Conservation (phyloP, 2,329 filamentous ascomycete genomes). For the Colletotrichum godetiae region DNA sequence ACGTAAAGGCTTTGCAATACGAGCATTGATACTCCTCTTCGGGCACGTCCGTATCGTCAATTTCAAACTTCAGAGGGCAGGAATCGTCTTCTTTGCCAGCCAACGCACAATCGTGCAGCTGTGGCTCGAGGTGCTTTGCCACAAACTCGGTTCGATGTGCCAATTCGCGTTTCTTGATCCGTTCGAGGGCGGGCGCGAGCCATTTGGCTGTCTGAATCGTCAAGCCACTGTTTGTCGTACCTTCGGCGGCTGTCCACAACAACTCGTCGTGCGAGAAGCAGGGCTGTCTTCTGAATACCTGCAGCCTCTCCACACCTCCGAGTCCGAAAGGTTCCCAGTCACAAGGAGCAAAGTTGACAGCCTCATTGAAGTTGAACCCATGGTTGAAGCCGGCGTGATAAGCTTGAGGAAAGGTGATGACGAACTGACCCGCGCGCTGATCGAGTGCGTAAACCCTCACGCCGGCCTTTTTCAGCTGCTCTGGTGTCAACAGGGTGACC, state of each 20-base stretch:
- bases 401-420: constrained; percentile 95
- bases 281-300: constrained; percentile 88
- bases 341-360: constrained; percentile 94
- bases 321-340: constrained; percentile 97
- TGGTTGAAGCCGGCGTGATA: constrained; percentile 99
- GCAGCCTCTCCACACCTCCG: constrained; percentile 85
- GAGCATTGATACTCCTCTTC: constrained; percentile 95
- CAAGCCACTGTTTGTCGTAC: constrained; percentile 71
- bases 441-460: constrained; percentile 96
- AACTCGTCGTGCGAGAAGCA: constrained; percentile 98
- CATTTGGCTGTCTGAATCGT: constrained; percentile 94
- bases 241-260: constrained; percentile 88
- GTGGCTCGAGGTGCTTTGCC: constrained; percentile 68
- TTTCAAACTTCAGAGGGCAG: constrained; percentile 71
- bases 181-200: constrained; percentile 87
- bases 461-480: constrained; percentile 91
- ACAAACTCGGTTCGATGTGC: constrained; percentile 76
- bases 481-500: constrained; percentile 93
- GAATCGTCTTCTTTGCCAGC: constrained; percentile 58
- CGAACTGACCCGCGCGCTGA: constrained; percentile 93
- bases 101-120: constrained; percentile 66
- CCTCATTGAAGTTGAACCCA: constrained; percentile 98
- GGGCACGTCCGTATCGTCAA: constrained; percentile 79
- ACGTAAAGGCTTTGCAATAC: constrained; percentile 93
- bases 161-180: constrained; percentile 80